phyloP scores from a whole-genome alignment of 805 yeast species.

The Cyberlindnera suaveolens region DNA sequence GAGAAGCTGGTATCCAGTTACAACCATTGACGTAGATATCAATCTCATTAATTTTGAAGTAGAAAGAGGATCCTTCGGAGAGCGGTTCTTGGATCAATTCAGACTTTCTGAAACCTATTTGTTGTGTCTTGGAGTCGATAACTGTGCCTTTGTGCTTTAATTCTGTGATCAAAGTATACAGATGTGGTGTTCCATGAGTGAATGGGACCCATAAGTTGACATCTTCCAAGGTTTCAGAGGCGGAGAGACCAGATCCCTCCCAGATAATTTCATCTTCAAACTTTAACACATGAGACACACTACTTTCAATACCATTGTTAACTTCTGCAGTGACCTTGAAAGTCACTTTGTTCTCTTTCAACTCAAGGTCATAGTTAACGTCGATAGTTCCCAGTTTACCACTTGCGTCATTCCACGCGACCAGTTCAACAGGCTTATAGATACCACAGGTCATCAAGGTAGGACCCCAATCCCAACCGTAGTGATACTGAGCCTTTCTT shows the following conservation, averaged over 20 bases:
- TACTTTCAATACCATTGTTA: too few species aligned
- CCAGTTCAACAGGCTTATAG: conserved; percentile 11
- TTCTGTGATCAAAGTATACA: conserved; percentile 4
- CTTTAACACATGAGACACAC: conserved; percentile 1
- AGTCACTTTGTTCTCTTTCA: conserved; percentile 1
- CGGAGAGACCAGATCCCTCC: conserved; percentile 3
- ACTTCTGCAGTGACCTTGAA: neutral
- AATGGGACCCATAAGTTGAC: conserved; percentile 14
- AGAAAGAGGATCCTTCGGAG: conserved; percentile 11
- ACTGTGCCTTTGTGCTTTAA: neutral
- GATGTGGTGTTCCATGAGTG: conserved; percentile 13
- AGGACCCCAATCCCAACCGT: conserved; percentile 57
- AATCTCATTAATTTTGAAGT: conserved; percentile 12
- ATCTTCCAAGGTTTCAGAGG: neutral
- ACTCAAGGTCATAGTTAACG: conserved; percentile 9
- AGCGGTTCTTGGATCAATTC: conserved; percentile 12
- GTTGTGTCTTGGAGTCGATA: conserved; percentile 3
- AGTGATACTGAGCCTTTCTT: conserved; percentile 48
- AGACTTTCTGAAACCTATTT: conserved; percentile 14
- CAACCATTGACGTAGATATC: conserved; percentile 14
- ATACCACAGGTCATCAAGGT: conserved; percentile 13
- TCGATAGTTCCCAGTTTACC: conserved; percentile 4
- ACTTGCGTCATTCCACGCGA: conserved; percentile 1
- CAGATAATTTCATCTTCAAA: conserved; percentile 6
- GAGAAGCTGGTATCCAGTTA: conserved; percentile 18